Evolutionary conservation across 768 basidiomycete genomes (phyloP).

Genomic region (Mycena venus): DNA sequence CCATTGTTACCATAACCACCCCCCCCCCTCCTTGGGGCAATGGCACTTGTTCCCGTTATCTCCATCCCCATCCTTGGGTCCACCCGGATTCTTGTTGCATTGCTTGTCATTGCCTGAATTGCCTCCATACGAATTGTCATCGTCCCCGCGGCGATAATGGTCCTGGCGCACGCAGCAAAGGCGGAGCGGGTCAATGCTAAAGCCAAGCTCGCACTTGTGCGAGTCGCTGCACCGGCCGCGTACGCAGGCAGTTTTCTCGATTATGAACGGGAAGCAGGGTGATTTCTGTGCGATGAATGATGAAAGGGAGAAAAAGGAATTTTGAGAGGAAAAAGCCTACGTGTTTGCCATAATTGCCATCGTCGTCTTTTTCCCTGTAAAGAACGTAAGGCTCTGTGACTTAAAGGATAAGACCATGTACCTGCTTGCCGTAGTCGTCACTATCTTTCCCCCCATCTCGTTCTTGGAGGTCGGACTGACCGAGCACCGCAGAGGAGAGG

Average conservation of each 20-base stretch:
- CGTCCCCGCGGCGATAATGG: neutral
- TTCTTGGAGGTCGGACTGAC: neutral
- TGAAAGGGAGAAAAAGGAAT: no score
- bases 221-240: neutral
- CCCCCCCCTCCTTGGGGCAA: neutral
- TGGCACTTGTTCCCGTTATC: neutral
- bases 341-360: no score
- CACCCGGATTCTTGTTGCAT: no score
- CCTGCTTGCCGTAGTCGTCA: neutral
- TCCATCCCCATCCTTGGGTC: no score
- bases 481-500: constrained; percentile 5
- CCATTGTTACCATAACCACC: no score
- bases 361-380: neutral
- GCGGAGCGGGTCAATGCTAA: neutral
- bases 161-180: neutral
- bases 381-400: neutral
- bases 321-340: no score
- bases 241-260: neutral
- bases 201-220: constrained; percentile 20
- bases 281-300: neutral
- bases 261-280: constrained; percentile 5
- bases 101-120: no score
- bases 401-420: neutral
- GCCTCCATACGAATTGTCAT: neutral
- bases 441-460: neutral